Evolutionary conservation across 1,284 basidiomycete genomes (phyloP).

Genomic region (Tilletia horrida): DNA sequence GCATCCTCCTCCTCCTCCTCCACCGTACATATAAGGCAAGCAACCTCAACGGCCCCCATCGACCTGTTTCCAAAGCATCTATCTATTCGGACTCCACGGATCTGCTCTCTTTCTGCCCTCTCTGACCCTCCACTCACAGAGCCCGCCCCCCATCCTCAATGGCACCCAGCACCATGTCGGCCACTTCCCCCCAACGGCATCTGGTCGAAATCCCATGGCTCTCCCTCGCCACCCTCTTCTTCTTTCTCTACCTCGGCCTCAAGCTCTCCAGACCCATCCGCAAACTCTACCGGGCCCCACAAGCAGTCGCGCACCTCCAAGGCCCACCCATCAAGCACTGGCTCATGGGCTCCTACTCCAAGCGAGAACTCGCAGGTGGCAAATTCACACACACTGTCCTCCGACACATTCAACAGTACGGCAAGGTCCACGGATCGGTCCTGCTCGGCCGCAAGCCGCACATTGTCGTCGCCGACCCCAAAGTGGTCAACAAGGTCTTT

Average conservation of each 20-base stretch:
- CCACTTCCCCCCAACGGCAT: no score
- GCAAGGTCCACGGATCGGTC: neutral
- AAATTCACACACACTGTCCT: slow-evolving; percentile 1
- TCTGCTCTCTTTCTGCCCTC: no score
- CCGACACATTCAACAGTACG: neutral
- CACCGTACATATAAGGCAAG: no score
- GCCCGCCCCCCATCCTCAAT: no score
- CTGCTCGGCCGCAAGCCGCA: neutral
- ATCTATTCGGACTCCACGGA: no score
- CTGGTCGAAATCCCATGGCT: neutral
- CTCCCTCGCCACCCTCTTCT: neutral
- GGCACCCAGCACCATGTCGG: no score
- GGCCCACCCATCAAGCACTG: slow-evolving; percentile 12
- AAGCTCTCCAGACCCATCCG: neutral
- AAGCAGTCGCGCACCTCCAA: neutral
- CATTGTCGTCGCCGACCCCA: neutral
- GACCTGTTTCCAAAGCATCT: no score
- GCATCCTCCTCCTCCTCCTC: no score
- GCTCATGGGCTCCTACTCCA: slow-evolving; percentile 10
- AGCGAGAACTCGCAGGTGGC: neutral
- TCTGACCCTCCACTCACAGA: no score
- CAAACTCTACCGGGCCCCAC: no score
- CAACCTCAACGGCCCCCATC: no score
- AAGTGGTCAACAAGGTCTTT: neutral
- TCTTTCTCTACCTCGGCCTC: neutral